A percentile compares a stretch with the other conserved stretches of the same genome.
Conservation (phyloP, 164 flowering plant species). For the Vitis cinerea region DNA sequence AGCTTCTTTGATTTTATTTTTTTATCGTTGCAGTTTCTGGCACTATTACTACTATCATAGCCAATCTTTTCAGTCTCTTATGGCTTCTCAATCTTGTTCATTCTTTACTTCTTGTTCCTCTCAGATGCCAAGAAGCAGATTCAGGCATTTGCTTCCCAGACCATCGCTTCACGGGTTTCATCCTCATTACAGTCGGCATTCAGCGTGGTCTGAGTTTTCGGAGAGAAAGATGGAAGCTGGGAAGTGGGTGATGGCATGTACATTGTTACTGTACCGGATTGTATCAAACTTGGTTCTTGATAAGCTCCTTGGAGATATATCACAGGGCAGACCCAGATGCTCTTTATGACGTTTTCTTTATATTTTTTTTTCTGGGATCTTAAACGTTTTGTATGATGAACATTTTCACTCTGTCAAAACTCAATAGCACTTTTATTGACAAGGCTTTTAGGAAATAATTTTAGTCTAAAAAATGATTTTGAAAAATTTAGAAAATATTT, state of each 20-base stretch:
- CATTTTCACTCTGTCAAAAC: too few relatives aligned
- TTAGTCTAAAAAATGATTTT: too few relatives aligned
- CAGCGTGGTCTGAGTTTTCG: slow-evolving; percentile 57
- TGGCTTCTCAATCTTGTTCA: too few relatives aligned
- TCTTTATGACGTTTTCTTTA: background rate
- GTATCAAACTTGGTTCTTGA: background rate
- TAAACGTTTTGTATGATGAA: too few relatives aligned
- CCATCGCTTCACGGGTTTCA: slow-evolving; percentile 63
- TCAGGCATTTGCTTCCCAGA: slow-evolving; percentile 84
- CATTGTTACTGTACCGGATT: slow-evolving; percentile 5
- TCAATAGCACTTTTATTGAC: too few relatives aligned
- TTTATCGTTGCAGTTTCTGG: too few relatives aligned
- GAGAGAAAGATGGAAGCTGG: background rate
- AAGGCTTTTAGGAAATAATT: too few relatives aligned
- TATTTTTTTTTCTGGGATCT: too few relatives aligned
- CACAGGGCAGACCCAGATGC: background rate
- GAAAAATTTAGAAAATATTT: too few relatives aligned
- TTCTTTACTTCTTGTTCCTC: slow-evolving; percentile 1
- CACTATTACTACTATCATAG: too few relatives aligned
- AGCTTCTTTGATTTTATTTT: too few relatives aligned
- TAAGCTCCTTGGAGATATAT: slow-evolving; percentile 3
- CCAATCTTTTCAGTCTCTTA: too few relatives aligned
- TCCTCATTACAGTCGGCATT: slow-evolving; percentile 84
- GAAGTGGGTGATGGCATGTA: slow-evolving; percentile 7
- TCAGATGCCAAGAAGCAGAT: slow-evolving; percentile 97